Conservation (phyloP, 371 early-diverging fungal species). For the Saksenaea vasiformis region DNA sequence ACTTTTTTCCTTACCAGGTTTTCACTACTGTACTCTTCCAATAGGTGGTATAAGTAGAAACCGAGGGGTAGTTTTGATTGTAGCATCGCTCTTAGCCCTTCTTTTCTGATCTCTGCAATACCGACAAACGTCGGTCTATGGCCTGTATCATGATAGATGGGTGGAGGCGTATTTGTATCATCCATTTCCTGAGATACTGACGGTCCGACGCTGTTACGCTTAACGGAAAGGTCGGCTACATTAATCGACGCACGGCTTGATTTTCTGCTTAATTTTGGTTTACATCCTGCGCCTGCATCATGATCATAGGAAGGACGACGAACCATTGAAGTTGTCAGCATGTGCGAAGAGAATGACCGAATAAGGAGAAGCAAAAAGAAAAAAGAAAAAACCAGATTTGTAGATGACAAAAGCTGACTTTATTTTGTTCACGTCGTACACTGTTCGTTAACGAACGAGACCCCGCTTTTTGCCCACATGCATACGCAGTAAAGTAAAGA, state of each 20-base stretch:
- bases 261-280: conserved; percentile 1
- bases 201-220: background rate
- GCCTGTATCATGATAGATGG: background rate
- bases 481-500: background rate
- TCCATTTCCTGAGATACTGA: background rate
- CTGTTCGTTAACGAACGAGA: background rate
- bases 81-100: background rate
- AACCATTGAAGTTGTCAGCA: background rate
- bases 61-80: conserved; percentile 1
- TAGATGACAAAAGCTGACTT: background rate
- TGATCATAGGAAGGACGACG: background rate
- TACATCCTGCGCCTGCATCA: background rate
- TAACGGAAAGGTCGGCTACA: background rate
- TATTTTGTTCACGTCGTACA: conserved; percentile 10
- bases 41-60: background rate
- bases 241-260: background rate
- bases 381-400: background rate
- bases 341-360: background rate
- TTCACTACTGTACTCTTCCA: conserved; percentile 6
- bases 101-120: background rate
- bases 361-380: background rate
- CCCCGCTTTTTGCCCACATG: conserved; percentile 4
- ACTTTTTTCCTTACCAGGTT: conserved; percentile 1
- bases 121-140: background rate
- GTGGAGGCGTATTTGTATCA: background rate